Evolutionary conservation across 2,329 filamentous ascomycete genomes (phyloP).

Genomic region (Xylaria sp.): DNA sequence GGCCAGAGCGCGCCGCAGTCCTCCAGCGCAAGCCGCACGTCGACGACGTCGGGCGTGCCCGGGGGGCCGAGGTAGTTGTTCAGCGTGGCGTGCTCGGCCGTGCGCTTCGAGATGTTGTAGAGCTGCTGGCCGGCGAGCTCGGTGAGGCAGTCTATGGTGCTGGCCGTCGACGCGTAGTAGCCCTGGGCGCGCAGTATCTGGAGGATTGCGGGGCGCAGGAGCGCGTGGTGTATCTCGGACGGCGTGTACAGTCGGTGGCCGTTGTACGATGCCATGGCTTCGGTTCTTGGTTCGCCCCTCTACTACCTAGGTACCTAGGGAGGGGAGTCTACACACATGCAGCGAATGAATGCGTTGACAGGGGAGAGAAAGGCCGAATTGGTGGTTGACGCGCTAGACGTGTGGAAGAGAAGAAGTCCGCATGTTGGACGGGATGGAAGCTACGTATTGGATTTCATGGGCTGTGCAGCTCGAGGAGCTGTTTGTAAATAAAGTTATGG

Average conservation of each 20-base stretch:
- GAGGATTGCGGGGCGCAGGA: constrained; percentile 86
- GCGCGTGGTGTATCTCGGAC: constrained; percentile 65
- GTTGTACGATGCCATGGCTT: constrained; percentile 42
- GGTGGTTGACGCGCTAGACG: background rate
- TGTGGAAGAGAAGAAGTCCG: background rate
- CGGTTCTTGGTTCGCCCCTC: constrained; percentile 2
- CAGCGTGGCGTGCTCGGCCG: constrained; percentile 75
- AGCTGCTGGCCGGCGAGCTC: constrained; percentile 88
- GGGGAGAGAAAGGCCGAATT: background rate
- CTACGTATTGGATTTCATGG: background rate
- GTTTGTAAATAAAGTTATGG: background rate
- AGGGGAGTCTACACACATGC: background rate
- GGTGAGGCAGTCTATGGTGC: constrained; percentile 86
- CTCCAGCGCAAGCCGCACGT: constrained; percentile 86
- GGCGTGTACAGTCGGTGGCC: constrained; percentile 37
- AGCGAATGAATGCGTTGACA: background rate
- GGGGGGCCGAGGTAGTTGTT: constrained; percentile 68
- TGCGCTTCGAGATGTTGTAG: constrained; percentile 75
- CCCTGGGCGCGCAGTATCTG: constrained; percentile 92
- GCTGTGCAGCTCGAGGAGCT: background rate
- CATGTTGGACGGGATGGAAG: constrained; percentile 1
- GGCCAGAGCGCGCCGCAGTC: constrained; percentile 81
- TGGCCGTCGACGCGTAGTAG: constrained; percentile 83
- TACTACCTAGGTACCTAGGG: background rate
- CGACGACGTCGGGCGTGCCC: constrained; percentile 72